These are phyloP conservation scores for Abelmoschus esculentus DNA, from an alignment of 345 rosid genomes.

Conservation along the genomic window DNA sequence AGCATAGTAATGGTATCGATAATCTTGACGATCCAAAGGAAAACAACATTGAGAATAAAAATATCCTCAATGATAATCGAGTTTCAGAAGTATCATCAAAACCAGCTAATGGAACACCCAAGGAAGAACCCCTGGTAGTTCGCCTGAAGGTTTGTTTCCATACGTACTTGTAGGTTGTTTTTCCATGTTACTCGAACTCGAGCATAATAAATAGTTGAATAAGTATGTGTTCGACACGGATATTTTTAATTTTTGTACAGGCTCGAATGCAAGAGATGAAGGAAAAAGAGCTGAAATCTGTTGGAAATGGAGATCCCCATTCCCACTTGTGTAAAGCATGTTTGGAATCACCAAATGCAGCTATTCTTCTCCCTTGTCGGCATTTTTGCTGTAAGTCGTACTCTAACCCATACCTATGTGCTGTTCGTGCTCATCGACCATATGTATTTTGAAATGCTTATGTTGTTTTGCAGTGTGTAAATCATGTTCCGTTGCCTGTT, in stretches of 20 bases:
- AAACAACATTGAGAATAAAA: conserved; percentile 29
- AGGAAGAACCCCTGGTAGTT: conserved; percentile 85
- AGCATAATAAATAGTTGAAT: neutral
- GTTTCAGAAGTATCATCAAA: conserved; percentile 32
- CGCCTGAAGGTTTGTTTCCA: conserved; percentile 63
- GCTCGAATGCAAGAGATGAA: conserved; percentile 98
- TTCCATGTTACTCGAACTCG: neutral
- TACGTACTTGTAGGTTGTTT: neutral
- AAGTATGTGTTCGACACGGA: neutral
- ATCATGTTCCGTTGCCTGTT: conserved; percentile 96
- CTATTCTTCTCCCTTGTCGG: conserved; percentile 96
- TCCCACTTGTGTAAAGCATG: conserved; percentile 96
- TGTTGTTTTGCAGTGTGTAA: conserved; percentile 71
- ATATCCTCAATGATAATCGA: conserved; percentile 50
- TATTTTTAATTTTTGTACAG: conserved; percentile 26
- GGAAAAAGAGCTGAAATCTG: conserved; percentile 74
- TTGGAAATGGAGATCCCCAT: conserved; percentile 70
- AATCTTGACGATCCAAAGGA: conserved; percentile 27
- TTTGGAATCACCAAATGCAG: conserved; percentile 89
- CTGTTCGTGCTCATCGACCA: neutral
- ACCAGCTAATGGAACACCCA: conserved; percentile 46
- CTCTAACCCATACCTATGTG: neutral
- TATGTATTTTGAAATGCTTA: neutral
- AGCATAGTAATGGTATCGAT: conserved; percentile 26
- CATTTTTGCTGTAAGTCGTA: conserved; percentile 92